These are phyloP conservation scores for Pezicula neosporulosa DNA, from an alignment of 2,329 filamentous ascomycete species.

Conservation along the genomic window DNA sequence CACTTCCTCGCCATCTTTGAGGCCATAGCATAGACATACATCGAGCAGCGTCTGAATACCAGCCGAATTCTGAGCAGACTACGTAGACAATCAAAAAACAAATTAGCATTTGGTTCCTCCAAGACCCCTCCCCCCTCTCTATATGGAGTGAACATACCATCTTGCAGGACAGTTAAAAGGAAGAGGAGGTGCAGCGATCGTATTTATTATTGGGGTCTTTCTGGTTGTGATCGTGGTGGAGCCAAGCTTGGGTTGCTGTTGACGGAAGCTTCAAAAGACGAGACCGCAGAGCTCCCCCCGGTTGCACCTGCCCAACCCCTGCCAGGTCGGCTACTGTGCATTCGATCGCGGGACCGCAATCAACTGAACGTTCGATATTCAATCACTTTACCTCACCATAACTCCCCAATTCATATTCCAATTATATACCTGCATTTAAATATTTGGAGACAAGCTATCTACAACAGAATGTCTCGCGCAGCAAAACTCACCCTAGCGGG, in stretches of 20 bases:
- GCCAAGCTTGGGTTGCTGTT: slow-evolving; percentile 4
- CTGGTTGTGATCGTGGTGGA: no score
- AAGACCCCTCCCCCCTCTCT: background rate
- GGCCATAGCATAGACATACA: slow-evolving; percentile 51
- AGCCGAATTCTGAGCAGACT: slow-evolving; percentile 98
- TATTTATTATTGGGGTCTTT: background rate
- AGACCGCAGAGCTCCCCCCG: no score
- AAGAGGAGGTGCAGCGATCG: background rate
- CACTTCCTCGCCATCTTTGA: background rate
- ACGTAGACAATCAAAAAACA: slow-evolving; percentile 16
- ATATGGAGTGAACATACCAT: slow-evolving; percentile 17
- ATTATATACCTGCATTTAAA: background rate
- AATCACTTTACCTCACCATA: background rate
- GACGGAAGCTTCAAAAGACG: no score
- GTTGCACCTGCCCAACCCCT: no score
- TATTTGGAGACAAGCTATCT: background rate
- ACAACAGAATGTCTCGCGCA: slow-evolving; percentile 72
- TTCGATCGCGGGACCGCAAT: no score
- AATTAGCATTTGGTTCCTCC: slow-evolving; percentile 8
- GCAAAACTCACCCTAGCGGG: slow-evolving; percentile 81
- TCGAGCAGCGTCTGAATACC: slow-evolving; percentile 99
- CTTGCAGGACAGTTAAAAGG: slow-evolving; percentile 7
- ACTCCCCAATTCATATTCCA: background rate
- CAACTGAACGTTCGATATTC: no score
- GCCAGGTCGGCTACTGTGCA: no score